Base-by-base conservation (phyloP, 768 basidiomycete species). In the Boletus sensibilis region DNA sequence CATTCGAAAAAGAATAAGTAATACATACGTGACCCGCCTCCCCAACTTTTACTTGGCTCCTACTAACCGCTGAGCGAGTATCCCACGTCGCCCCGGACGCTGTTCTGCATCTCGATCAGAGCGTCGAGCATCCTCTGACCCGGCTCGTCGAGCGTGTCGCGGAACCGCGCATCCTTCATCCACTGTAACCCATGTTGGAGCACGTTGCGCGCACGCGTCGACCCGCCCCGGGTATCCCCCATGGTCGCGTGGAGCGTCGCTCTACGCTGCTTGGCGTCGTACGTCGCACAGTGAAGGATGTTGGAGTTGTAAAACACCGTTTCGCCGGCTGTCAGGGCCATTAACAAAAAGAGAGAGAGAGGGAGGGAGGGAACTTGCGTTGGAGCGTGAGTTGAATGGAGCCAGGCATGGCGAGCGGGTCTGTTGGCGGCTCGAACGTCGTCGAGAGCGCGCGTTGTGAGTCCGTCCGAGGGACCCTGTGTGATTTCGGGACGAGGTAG, bases 251-350 rank as follows among this genome's bases (percentile, higher is more conserved):
- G 90, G 7, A 92, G 76, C 3, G 90, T 92, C 29, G 83, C 82
- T 3, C 90, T 78, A 34, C 70, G 73, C 21, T 68, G 66, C 20
- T 67, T 67, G 1, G 78, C 73, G 55, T 76, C 77, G 67, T 92
- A 92, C 7, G 78, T 76, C 5, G 84, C 88, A 53, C 87, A 87
- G 62, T 92, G 90, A 11, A 92, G 74, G 55, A 91, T 85, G 66
- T 92, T 91, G 60, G 80, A 83, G 65, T 89, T 88, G 68, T 92
- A 91, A 69, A 92, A 91, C 23, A 88, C 86, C 0, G 86, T 86
- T 56, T 92, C 85, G 0, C 89, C 88, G 0, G 84, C 88, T 56
- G 39, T 56, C 12, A 4, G 25, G 25, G 25, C 25, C 25, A 27
- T n/a, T n/a, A 12, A 31, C 20, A 1, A 21, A 31, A 3, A 5